Percentiles rank a stretch among this genome's conserved stretches.
Evolutionary conservation across 2,329 filamentous ascomycete species (phyloP).

Genomic region (Epichloe typhina): DNA sequence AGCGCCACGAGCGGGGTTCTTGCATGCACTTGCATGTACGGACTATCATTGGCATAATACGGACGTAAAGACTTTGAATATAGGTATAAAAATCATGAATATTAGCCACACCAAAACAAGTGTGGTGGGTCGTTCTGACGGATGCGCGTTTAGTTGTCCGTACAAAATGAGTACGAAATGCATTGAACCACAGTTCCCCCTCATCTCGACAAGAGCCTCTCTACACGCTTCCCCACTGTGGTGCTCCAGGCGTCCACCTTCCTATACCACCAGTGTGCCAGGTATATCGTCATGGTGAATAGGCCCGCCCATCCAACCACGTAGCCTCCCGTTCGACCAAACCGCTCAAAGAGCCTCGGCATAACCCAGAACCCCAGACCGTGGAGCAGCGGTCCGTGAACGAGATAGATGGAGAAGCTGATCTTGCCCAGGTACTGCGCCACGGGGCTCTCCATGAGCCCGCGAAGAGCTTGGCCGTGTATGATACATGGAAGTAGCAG

Average conservation of each 20-base stretch:
- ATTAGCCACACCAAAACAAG: too few relatives aligned
- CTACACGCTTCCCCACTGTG: constrained; percentile 22
- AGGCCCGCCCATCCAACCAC: constrained; percentile 20
- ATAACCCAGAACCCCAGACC: constrained; percentile 46
- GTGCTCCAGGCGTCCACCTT: constrained; percentile 25
- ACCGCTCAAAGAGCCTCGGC: constrained; percentile 25
- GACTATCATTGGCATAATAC: too few relatives aligned
- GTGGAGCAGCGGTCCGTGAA: constrained; percentile 44
- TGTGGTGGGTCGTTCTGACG: too few relatives aligned
- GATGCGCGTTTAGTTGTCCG: too few relatives aligned
- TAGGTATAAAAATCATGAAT: too few relatives aligned
- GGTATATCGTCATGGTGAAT: constrained; percentile 19
- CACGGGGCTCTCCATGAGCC: constrained; percentile 16
- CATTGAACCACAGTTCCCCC: too few relatives aligned
- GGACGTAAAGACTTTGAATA: too few relatives aligned
- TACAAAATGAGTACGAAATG: too few relatives aligned
- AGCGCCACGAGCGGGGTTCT: too few relatives aligned
- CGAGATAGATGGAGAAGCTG: constrained; percentile 29
- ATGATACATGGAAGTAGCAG: constrained; percentile 23
- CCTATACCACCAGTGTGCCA: constrained; percentile 22
- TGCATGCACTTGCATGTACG: too few relatives aligned
- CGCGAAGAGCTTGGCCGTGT: constrained; percentile 17
- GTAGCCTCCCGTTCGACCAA: constrained; percentile 18
- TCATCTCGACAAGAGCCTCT: constrained; percentile 8
- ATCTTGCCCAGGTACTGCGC: constrained; percentile 26